These are phyloP conservation scores for Aspergillus avenaceus DNA, from an alignment of 495 filamentous ascomycete species.

Conservation along the genomic window DNA sequence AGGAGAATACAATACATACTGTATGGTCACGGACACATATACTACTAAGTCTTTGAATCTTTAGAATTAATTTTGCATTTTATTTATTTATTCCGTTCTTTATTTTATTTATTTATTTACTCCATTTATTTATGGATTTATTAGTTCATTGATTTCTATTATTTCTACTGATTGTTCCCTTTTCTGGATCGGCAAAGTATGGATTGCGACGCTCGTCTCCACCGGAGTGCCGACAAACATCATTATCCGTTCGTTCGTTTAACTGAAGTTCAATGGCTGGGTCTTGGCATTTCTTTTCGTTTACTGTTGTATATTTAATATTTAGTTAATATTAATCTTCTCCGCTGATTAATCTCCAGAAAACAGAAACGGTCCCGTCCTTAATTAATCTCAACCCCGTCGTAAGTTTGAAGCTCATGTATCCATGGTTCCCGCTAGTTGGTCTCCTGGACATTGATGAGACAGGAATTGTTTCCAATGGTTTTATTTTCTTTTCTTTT, in stretches of 20 bases:
- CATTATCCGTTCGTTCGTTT: not conserved
- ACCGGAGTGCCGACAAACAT: not conserved
- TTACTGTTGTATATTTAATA: not conserved
- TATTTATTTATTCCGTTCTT: no score
- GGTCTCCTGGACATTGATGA: not conserved
- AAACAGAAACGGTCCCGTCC: no score
- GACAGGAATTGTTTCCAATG: not conserved
- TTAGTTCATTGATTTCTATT: no score
- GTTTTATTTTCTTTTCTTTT: not conserved
- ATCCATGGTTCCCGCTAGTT: not conserved
- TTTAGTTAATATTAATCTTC: not conserved
- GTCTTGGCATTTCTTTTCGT: conserved; percentile 1
- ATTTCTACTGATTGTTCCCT: no score
- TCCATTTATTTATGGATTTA: no score
- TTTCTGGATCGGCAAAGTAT: not conserved
- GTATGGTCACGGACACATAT: no score
- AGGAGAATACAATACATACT: conserved; percentile 2
- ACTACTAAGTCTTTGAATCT: no score
- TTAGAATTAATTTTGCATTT: no score
- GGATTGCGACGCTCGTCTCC: conserved; percentile 15
- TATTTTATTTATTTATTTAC: no score
- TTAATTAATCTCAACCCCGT: not conserved
- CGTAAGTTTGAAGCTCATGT: not conserved
- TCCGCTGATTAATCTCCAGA: not conserved
- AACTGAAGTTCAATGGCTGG: not conserved